These are phyloP conservation scores for Fusarium torreyae DNA, from an alignment of 2,329 filamentous ascomycete genomes.

Conservation along the genomic window DNA sequence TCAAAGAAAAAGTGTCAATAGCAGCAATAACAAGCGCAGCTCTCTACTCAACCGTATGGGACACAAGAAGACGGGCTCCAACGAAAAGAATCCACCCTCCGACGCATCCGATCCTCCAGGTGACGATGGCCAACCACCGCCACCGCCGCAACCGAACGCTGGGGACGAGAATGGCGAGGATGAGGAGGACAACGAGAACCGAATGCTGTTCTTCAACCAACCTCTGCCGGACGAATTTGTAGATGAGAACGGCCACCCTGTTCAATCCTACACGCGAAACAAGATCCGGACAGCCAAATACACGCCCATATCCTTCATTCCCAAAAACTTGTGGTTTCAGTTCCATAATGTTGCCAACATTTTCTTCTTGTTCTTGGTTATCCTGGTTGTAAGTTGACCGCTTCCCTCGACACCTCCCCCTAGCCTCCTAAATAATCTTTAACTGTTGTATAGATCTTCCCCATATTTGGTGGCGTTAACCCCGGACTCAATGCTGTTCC, in stretches of 20 bases:
- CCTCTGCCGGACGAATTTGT: constrained; percentile 81
- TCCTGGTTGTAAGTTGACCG: constrained; percentile 82
- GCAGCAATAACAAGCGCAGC: constrained; percentile 82
- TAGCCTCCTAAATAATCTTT: constrained; percentile 30
- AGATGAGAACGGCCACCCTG: constrained; percentile 85
- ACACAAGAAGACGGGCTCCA: constrained; percentile 71
- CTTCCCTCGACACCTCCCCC: not conserved
- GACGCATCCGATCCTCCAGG: constrained; percentile 49
- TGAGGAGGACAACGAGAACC: constrained; percentile 61
- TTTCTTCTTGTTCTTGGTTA: constrained; percentile 97
- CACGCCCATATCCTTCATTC: constrained; percentile 92
- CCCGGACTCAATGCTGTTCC: constrained; percentile 92
- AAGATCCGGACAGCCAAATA: constrained; percentile 99
- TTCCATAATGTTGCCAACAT: constrained; percentile 99
- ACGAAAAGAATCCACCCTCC: constrained; percentile 76
- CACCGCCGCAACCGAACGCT: constrained; percentile 50
- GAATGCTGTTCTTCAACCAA: constrained; percentile 87
- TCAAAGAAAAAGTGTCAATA: constrained; percentile 84
- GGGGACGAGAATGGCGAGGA: constrained; percentile 55
- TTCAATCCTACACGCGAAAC: constrained; percentile 83
- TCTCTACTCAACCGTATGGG: constrained; percentile 85
- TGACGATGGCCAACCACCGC: constrained; percentile 46
- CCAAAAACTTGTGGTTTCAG: constrained; percentile 97
- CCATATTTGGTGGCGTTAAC: constrained; percentile 93
- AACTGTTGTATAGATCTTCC: constrained; percentile 79